Conservation (phyloP, 768 basidiomycete genomes). For the Austroboletus eburneus region DNA sequence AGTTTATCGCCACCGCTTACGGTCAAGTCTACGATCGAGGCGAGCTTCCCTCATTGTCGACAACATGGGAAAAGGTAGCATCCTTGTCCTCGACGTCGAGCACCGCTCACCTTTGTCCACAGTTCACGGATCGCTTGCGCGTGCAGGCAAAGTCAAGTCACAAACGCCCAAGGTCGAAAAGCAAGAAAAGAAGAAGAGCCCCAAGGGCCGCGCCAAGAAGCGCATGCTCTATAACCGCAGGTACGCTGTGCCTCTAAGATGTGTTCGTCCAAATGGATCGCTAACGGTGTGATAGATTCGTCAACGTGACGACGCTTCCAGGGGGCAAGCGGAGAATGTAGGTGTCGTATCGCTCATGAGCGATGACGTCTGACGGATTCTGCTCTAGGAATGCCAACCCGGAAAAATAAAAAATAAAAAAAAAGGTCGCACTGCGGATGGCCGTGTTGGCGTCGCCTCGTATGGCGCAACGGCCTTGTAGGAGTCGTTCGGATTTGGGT, state of each 20-base stretch:
- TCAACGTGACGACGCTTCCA: constrained; percentile 86
- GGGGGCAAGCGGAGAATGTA: constrained; percentile 96
- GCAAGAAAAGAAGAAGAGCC: constrained; percentile 99
- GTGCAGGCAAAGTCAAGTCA: constrained; percentile 99
- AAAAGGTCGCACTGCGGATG: too few species aligned
- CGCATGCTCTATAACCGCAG: constrained; percentile 89
- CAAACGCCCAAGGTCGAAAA: constrained; percentile 97
- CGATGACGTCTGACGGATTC: constrained; percentile 5
- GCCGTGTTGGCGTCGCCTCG: too few species aligned
- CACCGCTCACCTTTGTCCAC: not conserved
- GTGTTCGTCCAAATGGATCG: too few species aligned
- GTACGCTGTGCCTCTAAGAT: constrained; percentile 39
- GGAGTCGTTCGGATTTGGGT: too few species aligned
- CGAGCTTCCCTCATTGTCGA: constrained; percentile 42
- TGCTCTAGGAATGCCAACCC: constrained; percentile 27
- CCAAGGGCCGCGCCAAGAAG: constrained; percentile 98
- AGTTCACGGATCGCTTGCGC: constrained; percentile 99
- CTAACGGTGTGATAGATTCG: constrained; percentile 55
- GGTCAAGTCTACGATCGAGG: constrained; percentile 25
- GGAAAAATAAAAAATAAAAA: constrained; percentile 29
- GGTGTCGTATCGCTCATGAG: constrained; percentile 62
- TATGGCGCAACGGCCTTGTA: too few species aligned
- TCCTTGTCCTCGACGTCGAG: constrained; percentile 9
- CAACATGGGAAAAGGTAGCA: constrained; percentile 75
- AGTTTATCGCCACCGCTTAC: constrained; percentile 38